Conservation (phyloP, 2,329 filamentous ascomycete genomes). For the Paradendryphiella salina region DNA sequence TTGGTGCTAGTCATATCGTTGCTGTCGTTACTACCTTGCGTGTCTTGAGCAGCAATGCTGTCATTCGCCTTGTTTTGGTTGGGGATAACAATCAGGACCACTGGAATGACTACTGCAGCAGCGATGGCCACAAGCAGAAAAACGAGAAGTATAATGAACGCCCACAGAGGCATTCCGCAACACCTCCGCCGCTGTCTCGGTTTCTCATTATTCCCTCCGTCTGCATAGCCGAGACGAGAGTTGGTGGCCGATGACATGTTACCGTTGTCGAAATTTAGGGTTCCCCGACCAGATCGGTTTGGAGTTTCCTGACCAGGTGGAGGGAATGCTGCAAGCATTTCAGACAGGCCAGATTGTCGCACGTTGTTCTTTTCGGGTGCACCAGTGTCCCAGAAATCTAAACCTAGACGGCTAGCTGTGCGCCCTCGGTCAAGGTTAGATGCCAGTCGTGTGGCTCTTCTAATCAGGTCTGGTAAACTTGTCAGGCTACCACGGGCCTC, state of each 20-base stretch:
- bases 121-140: constrained; percentile 72
- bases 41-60: constrained; percentile 24
- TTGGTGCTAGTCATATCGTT: constrained; percentile 29
- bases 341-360: constrained; percentile 59
- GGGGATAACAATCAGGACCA: constrained; percentile 64
- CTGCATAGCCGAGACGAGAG: neutral
- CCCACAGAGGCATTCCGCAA: constrained; percentile 83
- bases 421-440: constrained; percentile 84
- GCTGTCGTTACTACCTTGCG: constrained; percentile 19
- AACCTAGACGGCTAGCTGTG: constrained; percentile 62
- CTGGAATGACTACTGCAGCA: constrained; percentile 79
- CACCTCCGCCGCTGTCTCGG: constrained; percentile 62
- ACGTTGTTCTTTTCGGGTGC: constrained; percentile 37
- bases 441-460: constrained; percentile 81
- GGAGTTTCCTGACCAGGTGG: constrained; percentile 58
- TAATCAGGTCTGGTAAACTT: constrained; percentile 87
- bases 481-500: constrained; percentile 88
- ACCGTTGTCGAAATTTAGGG: constrained; percentile 41
- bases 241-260: constrained; percentile 18
- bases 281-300: constrained; percentile 18
- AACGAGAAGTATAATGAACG: constrained; percentile 68
- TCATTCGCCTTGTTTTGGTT: constrained; percentile 47
- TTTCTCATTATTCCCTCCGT: constrained; percentile 27
- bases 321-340: constrained; percentile 68
- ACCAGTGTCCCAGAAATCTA: constrained; percentile 53